These are phyloP conservation scores for Ziziphus jujuba DNA, from an alignment of 306 rosid genomes.

Conservation along the genomic window DNA sequence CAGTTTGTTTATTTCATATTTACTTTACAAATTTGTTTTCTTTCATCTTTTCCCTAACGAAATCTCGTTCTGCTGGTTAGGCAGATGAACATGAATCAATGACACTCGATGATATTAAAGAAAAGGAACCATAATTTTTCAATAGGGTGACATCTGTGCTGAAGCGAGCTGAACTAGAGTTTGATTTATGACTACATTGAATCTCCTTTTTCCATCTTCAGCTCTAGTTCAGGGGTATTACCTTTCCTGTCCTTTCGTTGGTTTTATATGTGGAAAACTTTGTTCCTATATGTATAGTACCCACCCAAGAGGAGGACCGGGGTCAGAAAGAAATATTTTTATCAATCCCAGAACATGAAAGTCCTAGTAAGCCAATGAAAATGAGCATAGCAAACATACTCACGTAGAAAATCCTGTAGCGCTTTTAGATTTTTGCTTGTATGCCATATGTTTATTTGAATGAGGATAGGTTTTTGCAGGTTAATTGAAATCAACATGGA, in stretches of 20 bases:
- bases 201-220: background rate
- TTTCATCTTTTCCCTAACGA: background rate
- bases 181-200: constrained; percentile 38
- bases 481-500: no score
- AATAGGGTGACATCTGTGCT: constrained; percentile 53
- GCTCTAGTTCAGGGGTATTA: background rate
- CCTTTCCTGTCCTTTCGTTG: no score
- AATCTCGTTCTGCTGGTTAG: constrained; percentile 39
- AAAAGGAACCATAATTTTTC: constrained; percentile 71
- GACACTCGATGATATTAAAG: constrained; percentile 63
- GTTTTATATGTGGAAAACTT: no score
- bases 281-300: background rate
- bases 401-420: background rate
- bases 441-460: no score
- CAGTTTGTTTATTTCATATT: constrained; percentile 1
- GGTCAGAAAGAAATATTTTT: background rate
- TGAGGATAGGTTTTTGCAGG: no score
- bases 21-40: background rate
- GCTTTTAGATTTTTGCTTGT: no score
- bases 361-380: background rate
- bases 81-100: constrained; percentile 75
- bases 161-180: constrained; percentile 71
- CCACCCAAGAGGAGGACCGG: background rate
- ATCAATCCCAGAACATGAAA: background rate
- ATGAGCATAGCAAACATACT: background rate